Percentiles rank a stretch among this genome's conserved stretches.
These are phyloP conservation scores for Paracamarosporium sp. DNA, from an alignment of 2,329 filamentous ascomycete genomes.

Conservation along the genomic window DNA sequence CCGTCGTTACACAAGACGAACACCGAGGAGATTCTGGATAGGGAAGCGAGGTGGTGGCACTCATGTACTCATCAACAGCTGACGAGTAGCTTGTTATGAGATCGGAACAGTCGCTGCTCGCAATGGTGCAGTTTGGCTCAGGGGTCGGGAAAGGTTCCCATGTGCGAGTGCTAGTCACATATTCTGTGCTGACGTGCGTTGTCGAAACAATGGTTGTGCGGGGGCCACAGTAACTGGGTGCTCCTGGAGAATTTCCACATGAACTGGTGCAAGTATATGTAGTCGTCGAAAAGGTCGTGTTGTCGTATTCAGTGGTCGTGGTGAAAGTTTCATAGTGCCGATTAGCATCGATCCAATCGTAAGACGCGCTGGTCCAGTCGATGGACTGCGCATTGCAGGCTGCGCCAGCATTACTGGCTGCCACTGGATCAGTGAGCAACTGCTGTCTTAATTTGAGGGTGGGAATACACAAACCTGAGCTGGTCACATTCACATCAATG, in stretches of 20 bases:
- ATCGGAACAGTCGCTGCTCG: slow-evolving; percentile 16
- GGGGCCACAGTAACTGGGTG: slow-evolving; percentile 19
- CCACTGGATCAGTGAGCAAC: neutral
- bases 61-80: slow-evolving; percentile 10
- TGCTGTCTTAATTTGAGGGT: neutral
- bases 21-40: slow-evolving; percentile 14
- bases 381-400: slow-evolving; percentile 1
- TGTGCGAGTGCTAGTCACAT: neutral
- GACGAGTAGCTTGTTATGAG: slow-evolving; percentile 17
- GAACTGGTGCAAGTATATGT: slow-evolving; percentile 17
- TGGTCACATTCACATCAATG: neutral
- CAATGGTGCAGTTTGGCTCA: slow-evolving; percentile 21
- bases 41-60: neutral
- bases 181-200: slow-evolving; percentile 1
- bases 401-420: neutral
- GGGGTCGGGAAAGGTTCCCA: slow-evolving; percentile 9
- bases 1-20: slow-evolving; percentile 20
- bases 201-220: slow-evolving; percentile 12
- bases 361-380: neutral
- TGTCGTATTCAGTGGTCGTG: slow-evolving; percentile 8
- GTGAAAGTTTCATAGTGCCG: neutral
- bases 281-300: slow-evolving; percentile 7
- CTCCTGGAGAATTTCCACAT: slow-evolving; percentile 13
- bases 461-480: neutral
- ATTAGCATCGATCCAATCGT: neutral